Evolutionary conservation across 352 stramenopile genomes (phyloP).

Genomic region (Peronosclerospora sorghi): DNA sequence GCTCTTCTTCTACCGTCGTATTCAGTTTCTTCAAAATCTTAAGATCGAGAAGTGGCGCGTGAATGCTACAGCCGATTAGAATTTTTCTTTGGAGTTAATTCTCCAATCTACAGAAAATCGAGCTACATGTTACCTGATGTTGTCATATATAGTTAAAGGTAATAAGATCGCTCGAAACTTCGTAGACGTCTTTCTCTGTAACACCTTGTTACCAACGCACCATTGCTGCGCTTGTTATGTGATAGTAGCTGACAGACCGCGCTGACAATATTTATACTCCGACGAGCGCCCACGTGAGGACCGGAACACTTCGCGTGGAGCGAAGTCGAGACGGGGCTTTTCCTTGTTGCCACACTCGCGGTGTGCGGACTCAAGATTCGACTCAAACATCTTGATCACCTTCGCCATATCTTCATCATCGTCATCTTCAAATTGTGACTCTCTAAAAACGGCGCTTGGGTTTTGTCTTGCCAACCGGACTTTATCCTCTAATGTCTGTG

Average conservation of each 20-base stretch:
- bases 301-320: constrained; percentile 62
- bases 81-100: too few species aligned
- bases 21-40: constrained; percentile 67
- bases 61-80: constrained; percentile 23
- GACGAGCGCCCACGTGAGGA: constrained; percentile 30
- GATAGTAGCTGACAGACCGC: constrained; percentile 20
- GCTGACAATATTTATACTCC: constrained; percentile 22
- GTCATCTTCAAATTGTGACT: constrained; percentile 77
- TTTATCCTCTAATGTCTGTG: constrained; percentile 40
- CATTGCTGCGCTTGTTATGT: constrained; percentile 13
- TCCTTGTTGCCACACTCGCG: constrained; percentile 44
- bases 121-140: too few species aligned
- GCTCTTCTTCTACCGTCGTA: constrained; percentile 50
- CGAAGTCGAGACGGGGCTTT: constrained; percentile 55
- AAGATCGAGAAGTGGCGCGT: constrained; percentile 80
- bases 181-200: too few species aligned
- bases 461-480: constrained; percentile 56
- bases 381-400: constrained; percentile 64
- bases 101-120: too few species aligned
- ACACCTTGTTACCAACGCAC: too few species aligned
- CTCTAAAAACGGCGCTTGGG: constrained; percentile 64
- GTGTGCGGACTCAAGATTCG: constrained; percentile 67
- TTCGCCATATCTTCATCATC: constrained; percentile 64
- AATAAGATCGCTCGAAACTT: too few species aligned
- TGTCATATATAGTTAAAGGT: too few species aligned